Evolutionary conservation across 805 yeast species (phyloP), one percentile per base, ranked within the genome.

Genomic region (Candida verbasci): DNA sequence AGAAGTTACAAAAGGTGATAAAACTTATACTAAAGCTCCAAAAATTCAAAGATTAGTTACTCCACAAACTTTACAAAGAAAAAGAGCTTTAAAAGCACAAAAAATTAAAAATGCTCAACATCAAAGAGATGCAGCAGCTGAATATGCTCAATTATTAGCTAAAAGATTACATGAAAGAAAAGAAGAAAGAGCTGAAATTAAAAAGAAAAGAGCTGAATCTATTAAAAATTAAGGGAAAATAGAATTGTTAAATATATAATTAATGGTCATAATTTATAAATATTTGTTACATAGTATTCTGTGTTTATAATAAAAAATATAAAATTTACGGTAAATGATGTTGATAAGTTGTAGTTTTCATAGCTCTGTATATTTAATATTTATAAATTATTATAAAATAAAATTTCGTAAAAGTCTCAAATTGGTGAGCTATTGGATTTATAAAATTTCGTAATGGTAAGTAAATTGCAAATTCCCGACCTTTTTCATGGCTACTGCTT

Each of bases 91-190:
- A 70, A 85, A 78, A 71, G 82, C 96, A 61, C 76, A 82, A 75
- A 93, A 93, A 84, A 76, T 86, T 70, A 86, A 81, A 78, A 86
- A 86, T 74, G 97, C 97, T 70, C 95, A 87, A 80, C 88, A 86
- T 65, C 96, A 88, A 77, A 88, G 95, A 87, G 97, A 93, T 73
- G 96, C 95, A 76, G 98, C 99, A 74, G 95, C 97, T 68, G 98
- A 93, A 76, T 93, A 93, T 83, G 95, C 97, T 68, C 95, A 89
- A 77, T 80, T 93, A 68, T 80, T 93, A 71, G 97, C 99, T 68
- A 77, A 87, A 79, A 91, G 97, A 76, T 84, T 91, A 72, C 85
- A 87, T 74, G 97, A 91, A 77, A 87, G 89, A 78, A 91, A 91
- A 81, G 91, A 94, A 69, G 95, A 87, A 76, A 86, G 80, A 79